Base-by-base conservation (phyloP, 176 grass and related monocot genomes). In the Ampelocalamus luodianensis region DNA sequence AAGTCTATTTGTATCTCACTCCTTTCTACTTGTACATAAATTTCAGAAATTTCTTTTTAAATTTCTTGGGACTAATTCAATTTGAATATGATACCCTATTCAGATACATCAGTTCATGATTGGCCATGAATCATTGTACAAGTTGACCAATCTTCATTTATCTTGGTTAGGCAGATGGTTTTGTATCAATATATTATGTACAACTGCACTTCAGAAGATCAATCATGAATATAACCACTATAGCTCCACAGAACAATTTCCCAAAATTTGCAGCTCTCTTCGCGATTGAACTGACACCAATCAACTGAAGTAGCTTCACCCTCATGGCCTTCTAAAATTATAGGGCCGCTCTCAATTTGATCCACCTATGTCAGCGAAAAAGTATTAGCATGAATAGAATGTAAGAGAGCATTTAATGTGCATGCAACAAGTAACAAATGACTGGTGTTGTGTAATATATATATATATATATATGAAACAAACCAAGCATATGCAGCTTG, bases 301-400 rank as follows among this genome's bases (percentile, higher is more conserved):
- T 93, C 89, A 34, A 98, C 93, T 26, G 89, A 83, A 71, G 93
- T 93, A 80, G 87, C 85, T 95, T 98, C 95, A 43, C 89, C 91
- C 64, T 90, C 89, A 55, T 95, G 96, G 20, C 96, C 96, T 76
- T 89, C 90, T 54, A 98, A 79, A 74, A 88, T 34, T 68, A 87
- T 79, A 71, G 87, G 81, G 6, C 37, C 61, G 3, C 32, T 71
- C 88, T 92, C 85, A 80, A 89, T 83, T 68, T 88, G 89, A 85
- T 91, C 89, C 68, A 98, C 93, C 93, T 95, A 73, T 62, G 18
- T 62, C 29, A 86, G 32, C 3, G 32, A 34, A 34, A 34, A 34
- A 34, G 32, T 34, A 34, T 34, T 34, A 34, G 32, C 32, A 72
- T 15, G 4, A 76, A 86, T 58, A 23, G 4, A 45, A 36, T 65